A percentile compares a stretch with the other conserved stretches of the same genome.
Evolutionary conservation across 2,329 filamentous ascomycete genomes (phyloP).

Genomic region (Dactylellina sp.): DNA sequence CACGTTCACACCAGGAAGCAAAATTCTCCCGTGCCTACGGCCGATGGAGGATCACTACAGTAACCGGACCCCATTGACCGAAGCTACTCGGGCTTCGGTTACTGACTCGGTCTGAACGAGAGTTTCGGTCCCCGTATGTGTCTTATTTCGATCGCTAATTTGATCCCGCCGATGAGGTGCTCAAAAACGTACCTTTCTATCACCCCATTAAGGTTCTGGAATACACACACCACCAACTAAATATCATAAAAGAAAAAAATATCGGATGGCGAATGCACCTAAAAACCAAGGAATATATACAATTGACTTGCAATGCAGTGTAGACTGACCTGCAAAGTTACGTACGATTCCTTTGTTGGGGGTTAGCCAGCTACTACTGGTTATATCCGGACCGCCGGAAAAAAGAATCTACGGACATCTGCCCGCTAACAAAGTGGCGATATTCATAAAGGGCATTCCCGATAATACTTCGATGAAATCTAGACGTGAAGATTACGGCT

Average conservation of each 20-base stretch:
- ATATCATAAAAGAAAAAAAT: neutral
- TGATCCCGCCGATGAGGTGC: neutral
- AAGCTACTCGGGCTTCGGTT: neutral
- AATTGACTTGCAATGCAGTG: too few relatives aligned
- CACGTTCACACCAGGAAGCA: neutral
- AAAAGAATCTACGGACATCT: slow-evolving; percentile 20
- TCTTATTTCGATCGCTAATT: slow-evolving; percentile 18
- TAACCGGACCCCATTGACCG: slow-evolving; percentile 4
- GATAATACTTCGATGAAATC: slow-evolving; percentile 7
- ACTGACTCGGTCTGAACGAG: slow-evolving; percentile 7
- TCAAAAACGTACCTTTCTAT: neutral
- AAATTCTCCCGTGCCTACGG: neutral
- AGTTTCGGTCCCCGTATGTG: slow-evolving; percentile 25
- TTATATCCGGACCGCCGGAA: slow-evolving; percentile 10
- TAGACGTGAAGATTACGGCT: slow-evolving; percentile 18
- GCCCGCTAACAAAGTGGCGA: slow-evolving; percentile 20
- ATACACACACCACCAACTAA: slow-evolving; percentile 12
- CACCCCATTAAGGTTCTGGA: slow-evolving; percentile 5
- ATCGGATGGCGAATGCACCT: slow-evolving; percentile 17
- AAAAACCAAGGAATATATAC: slow-evolving; percentile 7
- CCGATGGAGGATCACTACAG: neutral
- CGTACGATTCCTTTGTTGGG: slow-evolving; percentile 18
- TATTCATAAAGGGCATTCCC: slow-evolving; percentile 14
- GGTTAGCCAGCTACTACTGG: neutral
- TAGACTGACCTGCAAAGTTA: neutral